Evolutionary conservation across 495 filamentous ascomycete genomes (phyloP).

Genomic region (Aspergillus coremiiformis): DNA sequence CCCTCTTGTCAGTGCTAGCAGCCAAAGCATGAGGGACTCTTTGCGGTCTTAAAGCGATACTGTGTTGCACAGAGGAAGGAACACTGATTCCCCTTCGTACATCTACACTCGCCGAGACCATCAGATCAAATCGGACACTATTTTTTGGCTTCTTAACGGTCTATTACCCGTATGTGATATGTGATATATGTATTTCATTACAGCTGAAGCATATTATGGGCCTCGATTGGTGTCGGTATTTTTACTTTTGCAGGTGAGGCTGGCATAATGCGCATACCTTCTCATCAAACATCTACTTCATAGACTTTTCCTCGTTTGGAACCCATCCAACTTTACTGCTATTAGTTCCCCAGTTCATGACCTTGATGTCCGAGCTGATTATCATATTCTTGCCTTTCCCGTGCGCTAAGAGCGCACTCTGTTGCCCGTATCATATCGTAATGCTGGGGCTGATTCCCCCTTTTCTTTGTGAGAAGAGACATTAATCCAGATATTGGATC

Average conservation of each 20-base stretch:
- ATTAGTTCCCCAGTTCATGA: not conserved
- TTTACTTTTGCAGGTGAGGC: constrained; percentile 23
- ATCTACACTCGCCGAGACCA: not conserved
- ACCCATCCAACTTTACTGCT: not conserved
- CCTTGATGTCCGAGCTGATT: not conserved
- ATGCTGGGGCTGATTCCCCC: constrained; percentile 3
- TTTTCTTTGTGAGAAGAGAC: constrained; percentile 1
- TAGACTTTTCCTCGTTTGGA: constrained; percentile 4
- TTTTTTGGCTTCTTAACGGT: not conserved
- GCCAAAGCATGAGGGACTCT: constrained; percentile 85
- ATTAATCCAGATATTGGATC: not conserved
- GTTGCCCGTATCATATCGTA: constrained; percentile 18
- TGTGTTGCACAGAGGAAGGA: not conserved
- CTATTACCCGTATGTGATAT: constrained; percentile 23
- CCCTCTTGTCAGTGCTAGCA: constrained; percentile 78
- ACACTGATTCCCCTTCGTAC: not conserved
- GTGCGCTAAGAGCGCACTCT: not conserved
- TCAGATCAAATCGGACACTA: not conserved
- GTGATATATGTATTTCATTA: constrained; percentile 31
- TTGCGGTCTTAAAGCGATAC: constrained; percentile 41
- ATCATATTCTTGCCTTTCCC: not conserved
- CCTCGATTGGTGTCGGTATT: not conserved
- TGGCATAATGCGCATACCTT: constrained; percentile 15
- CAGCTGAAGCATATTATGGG: constrained; percentile 11
- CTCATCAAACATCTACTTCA: not conserved